Evolutionary conservation across 768 basidiomycete genomes (phyloP), one percentile per base, ranked within the genome.

Genomic region (Pisolithus sp.): DNA sequence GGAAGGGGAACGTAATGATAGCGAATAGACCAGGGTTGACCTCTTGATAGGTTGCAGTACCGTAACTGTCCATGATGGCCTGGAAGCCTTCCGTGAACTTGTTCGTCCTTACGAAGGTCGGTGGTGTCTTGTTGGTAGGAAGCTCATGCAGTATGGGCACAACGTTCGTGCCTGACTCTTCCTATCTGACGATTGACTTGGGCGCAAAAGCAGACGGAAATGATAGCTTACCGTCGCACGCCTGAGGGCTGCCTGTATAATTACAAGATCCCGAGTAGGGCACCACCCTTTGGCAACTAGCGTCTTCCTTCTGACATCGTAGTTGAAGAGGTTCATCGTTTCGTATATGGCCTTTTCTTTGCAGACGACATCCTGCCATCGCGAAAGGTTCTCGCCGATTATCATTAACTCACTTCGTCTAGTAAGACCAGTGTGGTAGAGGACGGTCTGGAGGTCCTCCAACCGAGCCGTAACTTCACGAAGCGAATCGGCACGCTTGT

Each of bases 221-320:
- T 46, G n/a, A 28, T 31, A 8, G 61, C 74, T 49, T 54, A 82
- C 89, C 36, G 93, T 93, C 10, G 96, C 96, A 68, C 86, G 82
- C 40, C 92, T 77, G 51, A 99, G 79, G 6, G 92, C 93, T 39
- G 85, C 55, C 67, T 98, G 95, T 46, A 98, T 95, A 47, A 68
- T 72, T 8, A 82, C 76, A 51, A 98, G 90, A 62, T 99, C 95
- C 58, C 94, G 71, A 2, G 94, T 91, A 17, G 96, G 94, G 49
- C 91, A 89, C 96, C 96, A 99, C 24, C 91, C 96, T 69, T 98
- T 96, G 5, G 95, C 95, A 52, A 97, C 86, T 50, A 98, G 76
- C 2, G 94, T 98, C 77, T 94, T 95, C 57, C 92, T 77, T 54
- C 93, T 78, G 36, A 88, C 84, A 65, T 99, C 95, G 65, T 94